Evolutionary conservation across 345 rosid genomes (phyloP), one percentile per base, ranked within the genome.

Genomic region (Psidium guajava): DNA sequence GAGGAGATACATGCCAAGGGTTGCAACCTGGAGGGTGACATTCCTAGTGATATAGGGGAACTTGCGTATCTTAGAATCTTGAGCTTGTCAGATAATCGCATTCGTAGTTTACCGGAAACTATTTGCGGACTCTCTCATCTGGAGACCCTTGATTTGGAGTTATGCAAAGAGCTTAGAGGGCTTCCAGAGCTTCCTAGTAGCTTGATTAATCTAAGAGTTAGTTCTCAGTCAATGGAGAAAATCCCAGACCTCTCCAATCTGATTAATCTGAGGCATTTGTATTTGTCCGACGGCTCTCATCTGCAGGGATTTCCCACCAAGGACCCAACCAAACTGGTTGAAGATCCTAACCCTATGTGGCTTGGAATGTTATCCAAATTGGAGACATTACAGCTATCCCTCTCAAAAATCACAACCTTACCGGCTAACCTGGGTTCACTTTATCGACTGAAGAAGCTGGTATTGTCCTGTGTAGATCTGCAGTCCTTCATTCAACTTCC

Each of bases 1-100:
- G 88, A 86, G 83, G 88, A 86, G 85, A 54, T 86, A 9, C 80
- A 86, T 44, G 87, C 87, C 61, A 69, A 83, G 54, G 88, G 88
- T 16, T 86, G 88, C 61, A 86, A 15, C 82, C 50, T 86, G 58
- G 85, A 86, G 75, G 88, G 88, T 14, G 85, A 86, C 40, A 75
- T 86, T 75, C 88, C 88, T 14, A 75, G 69, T 32, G 88, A 73
- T 40, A 75, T 86, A 21, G 88, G 85, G 21, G 84, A 83, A 15
- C 84, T 86, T 9, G 27, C 44, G 4, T 57, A 83, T 50, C 84
- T 86, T 15, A 54, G 74, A 61, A 83, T 83, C 52, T 74, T 85
- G 69, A 75, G n/a, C 18, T 77, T 86, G 18, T 82, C 85, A 6
- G 85, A 82, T 83, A 86, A 83, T 16, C 69, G 77, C n/a, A 86